Evolutionary conservation across 495 filamentous ascomycete genomes (phyloP).

Genomic region (Evernia prunastri): DNA sequence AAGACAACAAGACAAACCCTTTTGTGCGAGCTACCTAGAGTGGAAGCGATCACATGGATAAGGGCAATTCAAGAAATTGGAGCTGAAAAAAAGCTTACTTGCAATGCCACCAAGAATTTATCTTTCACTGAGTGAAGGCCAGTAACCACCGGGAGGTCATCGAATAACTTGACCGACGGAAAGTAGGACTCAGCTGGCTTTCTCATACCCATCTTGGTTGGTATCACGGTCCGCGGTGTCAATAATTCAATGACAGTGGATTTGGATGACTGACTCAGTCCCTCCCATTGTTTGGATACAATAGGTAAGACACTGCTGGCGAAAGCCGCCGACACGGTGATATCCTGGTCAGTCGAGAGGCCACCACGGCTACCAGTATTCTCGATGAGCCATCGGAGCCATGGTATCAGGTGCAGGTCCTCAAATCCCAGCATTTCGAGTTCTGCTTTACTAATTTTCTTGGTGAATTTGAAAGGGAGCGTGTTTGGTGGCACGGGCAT

Average conservation of each 20-base stretch:
- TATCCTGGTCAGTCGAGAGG: conserved; percentile 47
- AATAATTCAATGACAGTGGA: conserved; percentile 56
- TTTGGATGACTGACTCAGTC: conserved; percentile 57
- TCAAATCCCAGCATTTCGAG: conserved; percentile 77
- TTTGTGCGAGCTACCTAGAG: not conserved
- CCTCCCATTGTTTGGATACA: conserved; percentile 84
- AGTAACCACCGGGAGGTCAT: conserved; percentile 77
- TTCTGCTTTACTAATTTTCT: conserved; percentile 49
- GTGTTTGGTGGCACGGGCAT: conserved; percentile 77
- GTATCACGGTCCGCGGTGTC: conserved; percentile 66
- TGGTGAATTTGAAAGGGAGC: conserved; percentile 75
- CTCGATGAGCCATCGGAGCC: conserved; percentile 72
- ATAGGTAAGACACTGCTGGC: conserved; percentile 70
- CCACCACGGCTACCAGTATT: conserved; percentile 44
- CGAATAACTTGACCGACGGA: conserved; percentile 83
- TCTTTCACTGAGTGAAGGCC: conserved; percentile 77
- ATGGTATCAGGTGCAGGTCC: conserved; percentile 71
- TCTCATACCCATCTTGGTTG: conserved; percentile 86
- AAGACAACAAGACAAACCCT: not conserved
- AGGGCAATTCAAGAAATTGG: not conserved
- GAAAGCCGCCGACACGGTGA: conserved; percentile 67
- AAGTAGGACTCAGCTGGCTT: conserved; percentile 87
- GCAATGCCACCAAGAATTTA: conserved; percentile 73
- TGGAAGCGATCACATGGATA: not conserved
- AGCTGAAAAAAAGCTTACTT: conserved; percentile 51